Base-by-base conservation (phyloP, 768 basidiomycete genomes). In the Leccinum subgranulosum region DNA sequence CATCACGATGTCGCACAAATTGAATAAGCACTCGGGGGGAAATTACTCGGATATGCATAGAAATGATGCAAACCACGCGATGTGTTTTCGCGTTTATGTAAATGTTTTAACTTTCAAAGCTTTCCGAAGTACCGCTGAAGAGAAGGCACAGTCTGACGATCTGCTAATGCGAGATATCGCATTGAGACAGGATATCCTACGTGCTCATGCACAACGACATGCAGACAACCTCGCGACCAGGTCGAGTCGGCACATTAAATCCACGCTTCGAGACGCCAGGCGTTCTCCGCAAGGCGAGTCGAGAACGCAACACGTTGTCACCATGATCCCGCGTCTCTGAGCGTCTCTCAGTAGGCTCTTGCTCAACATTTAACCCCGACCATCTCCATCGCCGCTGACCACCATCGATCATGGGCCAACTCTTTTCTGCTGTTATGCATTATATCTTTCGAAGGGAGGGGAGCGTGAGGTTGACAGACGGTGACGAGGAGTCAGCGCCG, bases 381-480 rank as follows among this genome's bases (percentile, higher is more conserved):
- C 46, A 49, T 54, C 28, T 34, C 51, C 49, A 49, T 51, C 69
- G 21, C 51, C 23, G n/a, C 58, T 58, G 55, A 53, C 49, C 46
- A 47, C 17, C 15, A 29, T 51, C 27, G 21, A 61, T 51, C 47
- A 70, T 70, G 69, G 67, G 62, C 17, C 66, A 69, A 48, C 27
- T 57, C 21, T 1, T 59, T 19, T 67, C 67, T 27, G 54, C 48
- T 2, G 4, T 50, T 29, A 8, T 23, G 5, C 21, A 2, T 6
- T 63, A 33, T 9, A 31, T 66, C 45, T 59, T 56, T 36, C 61
- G 50, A 43, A 53, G 51, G 50, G 51, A 51, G 6, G 56, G 57
- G 10, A 59, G 46, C 6, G 14, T 69, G n/a, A 55, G 60, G 36
- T 36, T 69, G 49, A 25, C 60, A 10, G 65, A 53, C 19, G 31